Evolutionary conservation across 805 yeast genomes (phyloP).

Genomic region (Sugiyamaella smithiae): DNA sequence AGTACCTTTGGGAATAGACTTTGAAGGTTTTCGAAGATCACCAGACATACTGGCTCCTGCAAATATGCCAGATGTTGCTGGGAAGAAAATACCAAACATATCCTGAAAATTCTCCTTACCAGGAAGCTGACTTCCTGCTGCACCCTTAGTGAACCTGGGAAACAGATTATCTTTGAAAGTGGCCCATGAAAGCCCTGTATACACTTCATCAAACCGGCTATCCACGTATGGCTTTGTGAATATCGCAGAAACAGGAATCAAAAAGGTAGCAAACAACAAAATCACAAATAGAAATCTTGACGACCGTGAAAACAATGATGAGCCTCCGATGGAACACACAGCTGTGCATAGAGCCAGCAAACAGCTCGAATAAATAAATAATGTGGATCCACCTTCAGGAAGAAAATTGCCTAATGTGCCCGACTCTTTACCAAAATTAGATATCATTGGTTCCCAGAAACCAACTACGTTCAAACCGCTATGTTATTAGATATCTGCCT

Average conservation of each 20-base stretch:
- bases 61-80: constrained; percentile 97
- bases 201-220: constrained; percentile 34
- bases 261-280: constrained; percentile 22
- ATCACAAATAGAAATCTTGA: constrained; percentile 24
- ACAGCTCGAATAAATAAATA: constrained; percentile 66
- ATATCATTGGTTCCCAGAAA: constrained; percentile 83
- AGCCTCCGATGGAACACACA: constrained; percentile 26
- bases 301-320: constrained; percentile 24
- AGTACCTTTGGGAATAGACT: constrained; percentile 92
- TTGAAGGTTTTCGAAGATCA: constrained; percentile 79
- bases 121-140: constrained; percentile 77
- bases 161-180: constrained; percentile 64
- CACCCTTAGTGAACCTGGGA: constrained; percentile 83
- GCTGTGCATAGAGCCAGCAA: constrained; percentile 35
- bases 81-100: constrained; percentile 92
- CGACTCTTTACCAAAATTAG: constrained; percentile 62
- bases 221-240: constrained; percentile 56
- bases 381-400: constrained; percentile 70
- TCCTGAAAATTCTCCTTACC: constrained; percentile 74
- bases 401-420: constrained; percentile 58
- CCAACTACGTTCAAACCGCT: constrained; percentile 94
- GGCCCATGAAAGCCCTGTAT: constrained; percentile 71
- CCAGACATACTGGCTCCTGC: constrained; percentile 99
- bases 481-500: constrained; percentile 3
- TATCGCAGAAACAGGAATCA: constrained; percentile 71